These are phyloP conservation scores for Persicaria tinctoria DNA, from an alignment of 148 eudicot species.

Conservation along the genomic window DNA sequence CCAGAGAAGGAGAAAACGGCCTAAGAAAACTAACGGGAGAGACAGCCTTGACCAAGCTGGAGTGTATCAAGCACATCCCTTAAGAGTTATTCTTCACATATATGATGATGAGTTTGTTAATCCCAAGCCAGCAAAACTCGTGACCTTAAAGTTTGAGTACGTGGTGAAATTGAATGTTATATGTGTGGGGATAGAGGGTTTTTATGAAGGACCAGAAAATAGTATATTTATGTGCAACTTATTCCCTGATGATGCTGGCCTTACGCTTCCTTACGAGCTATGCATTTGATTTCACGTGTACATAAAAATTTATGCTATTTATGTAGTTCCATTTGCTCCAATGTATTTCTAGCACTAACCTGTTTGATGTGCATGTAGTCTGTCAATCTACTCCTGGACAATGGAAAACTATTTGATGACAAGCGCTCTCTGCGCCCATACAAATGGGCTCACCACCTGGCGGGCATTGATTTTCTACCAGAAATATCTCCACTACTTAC, in stretches of 20 bases:
- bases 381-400: constrained; percentile 62
- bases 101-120: constrained; percentile 51
- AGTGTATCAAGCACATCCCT: constrained; percentile 79
- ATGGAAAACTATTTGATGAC: constrained; percentile 57
- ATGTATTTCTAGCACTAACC: not conserved
- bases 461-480: constrained; percentile 89
- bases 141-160: constrained; percentile 80
- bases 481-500: constrained; percentile 68
- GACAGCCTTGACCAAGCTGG: constrained; percentile 62
- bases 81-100: constrained; percentile 59
- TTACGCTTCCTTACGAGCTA: constrained; percentile 92
- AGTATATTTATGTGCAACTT: constrained; percentile 77
- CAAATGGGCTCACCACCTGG: constrained; percentile 95
- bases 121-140: constrained; percentile 50
- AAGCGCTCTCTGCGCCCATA: constrained; percentile 64
- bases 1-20: constrained; percentile 85
- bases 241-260: constrained; percentile 85
- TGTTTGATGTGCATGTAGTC: constrained; percentile 39
- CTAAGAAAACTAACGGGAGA: constrained; percentile 60
- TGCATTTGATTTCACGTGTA: not conserved
- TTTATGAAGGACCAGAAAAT: constrained; percentile 52
- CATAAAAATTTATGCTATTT: not conserved
- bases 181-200: constrained; percentile 85
- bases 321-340: not conserved
- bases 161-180: constrained; percentile 73